phyloP scores from a whole-genome alignment of 352 stramenopile genomes.

The Phytophthora pseudosyringae region DNA sequence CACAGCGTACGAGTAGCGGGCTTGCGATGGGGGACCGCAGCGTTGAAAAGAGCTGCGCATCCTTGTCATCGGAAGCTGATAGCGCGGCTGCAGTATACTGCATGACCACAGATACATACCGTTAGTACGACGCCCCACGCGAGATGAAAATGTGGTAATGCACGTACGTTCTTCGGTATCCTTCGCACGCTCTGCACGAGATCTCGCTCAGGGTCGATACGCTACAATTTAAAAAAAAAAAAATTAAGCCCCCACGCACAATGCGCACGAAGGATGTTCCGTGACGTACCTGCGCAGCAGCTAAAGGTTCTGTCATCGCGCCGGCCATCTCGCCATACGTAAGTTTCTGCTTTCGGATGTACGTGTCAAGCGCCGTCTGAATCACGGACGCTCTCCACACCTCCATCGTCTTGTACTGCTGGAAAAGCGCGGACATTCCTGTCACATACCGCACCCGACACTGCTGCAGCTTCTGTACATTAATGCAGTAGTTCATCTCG shows the following conservation, averaged over 20 bases:
- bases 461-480: slow-evolving; percentile 70
- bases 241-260: background rate
- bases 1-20: slow-evolving; percentile 71
- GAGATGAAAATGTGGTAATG: background rate
- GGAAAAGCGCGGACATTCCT: slow-evolving; percentile 80
- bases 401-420: slow-evolving; percentile 87
- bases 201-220: slow-evolving; percentile 80
- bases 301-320: slow-evolving; percentile 71
- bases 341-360: slow-evolving; percentile 83
- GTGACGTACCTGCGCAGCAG: slow-evolving; percentile 56
- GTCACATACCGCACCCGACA: slow-evolving; percentile 82
- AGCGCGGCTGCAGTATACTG: slow-evolving; percentile 79
- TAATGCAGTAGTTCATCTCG: slow-evolving; percentile 76
- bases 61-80: slow-evolving; percentile 55
- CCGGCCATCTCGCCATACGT: slow-evolving; percentile 74
- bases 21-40: slow-evolving; percentile 76
- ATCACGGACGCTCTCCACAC: slow-evolving; percentile 72
- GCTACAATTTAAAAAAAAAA: slow-evolving; percentile 42
- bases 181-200: slow-evolving; percentile 75
- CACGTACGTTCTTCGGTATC: slow-evolving; percentile 86
- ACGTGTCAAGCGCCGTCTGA: slow-evolving; percentile 78
- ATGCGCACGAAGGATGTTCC: background rate
- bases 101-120: background rate
- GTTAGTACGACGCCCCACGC: slow-evolving; percentile 8
- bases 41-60: slow-evolving; percentile 65